Base-by-base conservation (phyloP, 768 basidiomycete genomes). In the Phanerochaete sordida region DNA sequence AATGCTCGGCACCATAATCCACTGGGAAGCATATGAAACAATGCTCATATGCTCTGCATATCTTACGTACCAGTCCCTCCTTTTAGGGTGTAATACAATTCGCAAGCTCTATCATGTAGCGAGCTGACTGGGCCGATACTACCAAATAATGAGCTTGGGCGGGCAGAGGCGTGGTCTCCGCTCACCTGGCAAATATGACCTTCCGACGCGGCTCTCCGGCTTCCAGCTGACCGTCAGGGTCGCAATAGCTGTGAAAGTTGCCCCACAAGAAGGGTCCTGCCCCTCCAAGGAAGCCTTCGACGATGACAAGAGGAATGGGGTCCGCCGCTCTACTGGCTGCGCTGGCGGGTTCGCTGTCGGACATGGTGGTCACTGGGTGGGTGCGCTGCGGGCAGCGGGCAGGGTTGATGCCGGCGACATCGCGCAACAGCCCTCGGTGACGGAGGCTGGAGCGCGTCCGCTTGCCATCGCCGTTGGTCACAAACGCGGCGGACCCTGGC, bases 91-190 rank as follows among this genome's bases (percentile, higher is more conserved):
- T 80, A 81, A 68, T 75, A 82, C 11, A 81, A 66, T 62, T 83
- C 81, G 65, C 81, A 82, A 15, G 81, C 81, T 44, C 81, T 65
- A 63, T 84, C 82, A 57, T 82, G 81, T 48, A 84, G 61, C 1
- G 80, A 81, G 66, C 81, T 81, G 35, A 80, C 79, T 27, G 81
- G 79, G 1, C 81, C 81, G 5, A 80, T 75, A 50, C 81, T 82
- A 48, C 5, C 44, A 28, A 31, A 24, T 23, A 21, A 12, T 23
- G 12, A 47, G n/a, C 26, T 23, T 3, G 46, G 21, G 21, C 21
- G 2, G 23, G 2, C 7, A 23, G 1, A 21, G 3, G 15, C 12
- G 16, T 19, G 13, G 21, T 45, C 11, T 9, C 26, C 0, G 55
- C 72, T 43, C 35, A 73, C 74, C 66, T 68, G 1, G 70, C 70